Conservation (phyloP, 192 early-diverging fungal species). For the Gaertneriomyces sp. region DNA sequence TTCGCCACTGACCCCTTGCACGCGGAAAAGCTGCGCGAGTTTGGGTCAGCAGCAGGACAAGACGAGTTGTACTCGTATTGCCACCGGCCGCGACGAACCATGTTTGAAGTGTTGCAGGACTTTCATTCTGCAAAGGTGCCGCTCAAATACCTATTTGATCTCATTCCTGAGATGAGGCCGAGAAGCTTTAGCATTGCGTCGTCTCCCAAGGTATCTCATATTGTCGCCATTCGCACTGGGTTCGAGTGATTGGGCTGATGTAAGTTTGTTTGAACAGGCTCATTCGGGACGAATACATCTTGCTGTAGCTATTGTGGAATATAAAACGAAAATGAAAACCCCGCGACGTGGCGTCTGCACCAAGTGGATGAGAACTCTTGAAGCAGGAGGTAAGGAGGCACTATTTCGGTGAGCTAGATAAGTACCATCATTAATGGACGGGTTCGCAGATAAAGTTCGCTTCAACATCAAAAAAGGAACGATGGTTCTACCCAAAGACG, state of each 20-base stretch:
- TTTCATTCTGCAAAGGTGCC: conserved; percentile 73
- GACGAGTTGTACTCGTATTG: conserved; percentile 89
- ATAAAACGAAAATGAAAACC: conserved; percentile 72
- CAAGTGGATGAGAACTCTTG: conserved; percentile 59
- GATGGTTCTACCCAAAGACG: conserved; percentile 7
- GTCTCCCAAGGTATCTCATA: conserved; percentile 29
- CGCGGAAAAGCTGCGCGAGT: conserved; percentile 77
- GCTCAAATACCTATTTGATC: conserved; percentile 75
- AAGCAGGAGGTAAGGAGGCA: conserved; percentile 33
- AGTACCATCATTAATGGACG: too few relatives aligned
- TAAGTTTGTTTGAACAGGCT: conserved; percentile 2
- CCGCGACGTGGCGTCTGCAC: conserved; percentile 81
- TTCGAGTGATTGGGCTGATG: conserved; percentile 20
- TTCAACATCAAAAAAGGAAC: conserved; percentile 22
- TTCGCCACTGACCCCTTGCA: conserved; percentile 69
- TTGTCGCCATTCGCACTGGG: background rate
- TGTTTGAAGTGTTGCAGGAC: conserved; percentile 80
- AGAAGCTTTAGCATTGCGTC: conserved; percentile 87
- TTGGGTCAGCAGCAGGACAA: conserved; percentile 70
- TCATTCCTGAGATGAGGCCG: conserved; percentile 76
- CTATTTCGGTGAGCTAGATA: background rate
- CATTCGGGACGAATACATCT: conserved; percentile 62
- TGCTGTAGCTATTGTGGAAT: conserved; percentile 81
- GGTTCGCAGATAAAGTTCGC: background rate
- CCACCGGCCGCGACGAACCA: conserved; percentile 73